Conservation (phyloP, 805 yeast genomes). For the Spathaspora girioi region DNA sequence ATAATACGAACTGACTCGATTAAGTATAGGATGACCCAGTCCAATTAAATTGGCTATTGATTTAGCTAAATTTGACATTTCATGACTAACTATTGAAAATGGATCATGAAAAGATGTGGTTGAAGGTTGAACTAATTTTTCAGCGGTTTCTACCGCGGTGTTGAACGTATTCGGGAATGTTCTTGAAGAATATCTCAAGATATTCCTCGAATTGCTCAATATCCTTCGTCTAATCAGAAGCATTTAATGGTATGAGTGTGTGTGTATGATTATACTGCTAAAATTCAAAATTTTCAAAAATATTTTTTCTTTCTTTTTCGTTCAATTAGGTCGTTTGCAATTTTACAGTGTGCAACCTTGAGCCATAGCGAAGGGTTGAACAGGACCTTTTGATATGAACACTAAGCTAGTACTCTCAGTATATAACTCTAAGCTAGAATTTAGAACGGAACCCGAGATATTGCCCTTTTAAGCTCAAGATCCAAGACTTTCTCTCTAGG, state of each 20-base stretch:
- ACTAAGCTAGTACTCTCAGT: too few relatives aligned
- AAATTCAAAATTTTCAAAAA: not conserved
- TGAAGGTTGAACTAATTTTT: conserved; percentile 65
- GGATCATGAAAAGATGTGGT: conserved; percentile 67
- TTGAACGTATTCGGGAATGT: conserved; percentile 18
- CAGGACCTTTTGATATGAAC: too few relatives aligned
- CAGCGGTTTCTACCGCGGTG: conserved; percentile 70
- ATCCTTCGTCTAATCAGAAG: not conserved
- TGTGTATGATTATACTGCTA: not conserved
- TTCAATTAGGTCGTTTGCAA: too few relatives aligned
- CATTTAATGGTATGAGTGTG: not conserved
- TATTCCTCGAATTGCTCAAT: not conserved
- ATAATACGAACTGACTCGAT: conserved; percentile 90
- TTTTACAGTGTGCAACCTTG: too few relatives aligned
- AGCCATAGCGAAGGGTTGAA: too few relatives aligned
- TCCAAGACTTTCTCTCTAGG: too few relatives aligned
- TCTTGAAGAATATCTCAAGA: not conserved
- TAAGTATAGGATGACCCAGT: conserved; percentile 89
- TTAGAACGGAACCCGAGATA: too few relatives aligned
- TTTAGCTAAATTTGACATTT: conserved; percentile 84
- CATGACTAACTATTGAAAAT: conserved; percentile 83
- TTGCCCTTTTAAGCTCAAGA: too few relatives aligned
- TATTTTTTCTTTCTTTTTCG: not conserved
- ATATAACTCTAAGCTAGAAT: too few relatives aligned
- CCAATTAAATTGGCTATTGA: conserved; percentile 87